Conservation (phyloP, 768 basidiomycete species). For the Lactarius indigo region DNA sequence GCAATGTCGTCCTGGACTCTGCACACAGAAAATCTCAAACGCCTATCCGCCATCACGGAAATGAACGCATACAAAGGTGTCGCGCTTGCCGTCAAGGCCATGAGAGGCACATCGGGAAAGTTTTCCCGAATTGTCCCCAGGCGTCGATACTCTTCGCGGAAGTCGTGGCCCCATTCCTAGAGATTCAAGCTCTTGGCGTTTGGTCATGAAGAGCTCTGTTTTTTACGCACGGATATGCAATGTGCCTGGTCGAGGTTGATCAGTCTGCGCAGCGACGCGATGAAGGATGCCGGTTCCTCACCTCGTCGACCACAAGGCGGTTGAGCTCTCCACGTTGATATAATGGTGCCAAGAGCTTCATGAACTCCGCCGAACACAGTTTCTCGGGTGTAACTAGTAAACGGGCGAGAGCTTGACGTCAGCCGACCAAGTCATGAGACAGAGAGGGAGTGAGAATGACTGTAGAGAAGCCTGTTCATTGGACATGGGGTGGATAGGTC, state of each 20-base stretch:
- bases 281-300: constrained; percentile 29
- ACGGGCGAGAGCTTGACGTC: neutral
- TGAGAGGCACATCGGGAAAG: constrained; percentile 72
- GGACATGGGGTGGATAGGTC: constrained; percentile 63
- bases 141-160: constrained; percentile 67
- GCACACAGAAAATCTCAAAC: constrained; percentile 13
- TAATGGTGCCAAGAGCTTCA: constrained; percentile 45
- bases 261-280: constrained; percentile 1
- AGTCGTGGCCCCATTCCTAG: constrained; percentile 88
- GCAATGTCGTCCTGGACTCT: constrained; percentile 79
- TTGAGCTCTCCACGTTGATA: constrained; percentile 59
- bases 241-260: constrained; percentile 51
- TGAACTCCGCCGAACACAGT: constrained; percentile 53
- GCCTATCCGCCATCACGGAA: neutral
- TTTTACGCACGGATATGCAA: constrained; percentile 66
- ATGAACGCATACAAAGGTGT: constrained; percentile 52
- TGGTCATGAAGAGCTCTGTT: neutral
- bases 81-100: constrained; percentile 85
- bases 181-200: neutral
- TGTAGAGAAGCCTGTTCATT: constrained; percentile 62
- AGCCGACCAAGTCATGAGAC: neutral
- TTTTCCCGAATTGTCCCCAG: constrained; percentile 66
- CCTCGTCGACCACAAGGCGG: constrained; percentile 80
- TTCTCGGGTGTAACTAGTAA: constrained; percentile 72
- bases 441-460: constrained; percentile 38